Evolutionary conservation across 2,329 filamentous ascomycete species (phyloP), one percentile per base, ranked within the genome.

Genomic region (Penicillium psychrosexuale): DNA sequence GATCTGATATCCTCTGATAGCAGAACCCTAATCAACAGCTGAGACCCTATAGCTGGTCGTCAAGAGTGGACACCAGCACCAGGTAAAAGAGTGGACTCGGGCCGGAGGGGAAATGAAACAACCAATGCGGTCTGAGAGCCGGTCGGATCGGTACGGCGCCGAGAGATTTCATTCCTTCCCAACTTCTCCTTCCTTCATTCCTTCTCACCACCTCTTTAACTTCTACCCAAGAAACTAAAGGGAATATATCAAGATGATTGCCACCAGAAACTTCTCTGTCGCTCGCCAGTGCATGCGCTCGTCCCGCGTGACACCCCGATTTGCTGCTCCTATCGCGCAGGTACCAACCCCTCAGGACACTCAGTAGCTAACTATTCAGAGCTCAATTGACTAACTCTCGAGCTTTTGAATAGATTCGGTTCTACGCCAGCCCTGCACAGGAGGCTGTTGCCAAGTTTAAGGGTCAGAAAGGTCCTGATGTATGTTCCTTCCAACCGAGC

Each of bases 391-490:
- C 57, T 67, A 59, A 72, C 39, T 5, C 40, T 61, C 37, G 15
- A 46, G 2, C 28, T 39, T 24, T 49, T 37, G 42, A 60, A 33
- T 67, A 78, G 85, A 73, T 83, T 76, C 77, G 92, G 87, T 80
- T 84, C 84, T 73, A 84, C 71, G 67, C 72, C 70, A 69, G 67
- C 58, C 67, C 74, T 58, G 80, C 73, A 75, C 77, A 83, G 58
- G 84, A 89, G 39, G 84, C 84, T 68, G 91, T 97, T 69, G 94
- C 92, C 76, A 90, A 94, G 81, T 99, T 97, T 82, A 88, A 90
- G 71, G 94, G 93, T 67, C 83, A 85, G 74, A 97, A 96, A 81
- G 90, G 89, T 73, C 80, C 87, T 73, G 88, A 93, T 82, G 90
- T 94, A 86, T 75, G 88, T 80, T 60, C 80, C 60, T 64, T 67